These are phyloP conservation scores for Helianthus tuberosus DNA, from an alignment of 129 eudicot species.

Conservation along the genomic window DNA sequence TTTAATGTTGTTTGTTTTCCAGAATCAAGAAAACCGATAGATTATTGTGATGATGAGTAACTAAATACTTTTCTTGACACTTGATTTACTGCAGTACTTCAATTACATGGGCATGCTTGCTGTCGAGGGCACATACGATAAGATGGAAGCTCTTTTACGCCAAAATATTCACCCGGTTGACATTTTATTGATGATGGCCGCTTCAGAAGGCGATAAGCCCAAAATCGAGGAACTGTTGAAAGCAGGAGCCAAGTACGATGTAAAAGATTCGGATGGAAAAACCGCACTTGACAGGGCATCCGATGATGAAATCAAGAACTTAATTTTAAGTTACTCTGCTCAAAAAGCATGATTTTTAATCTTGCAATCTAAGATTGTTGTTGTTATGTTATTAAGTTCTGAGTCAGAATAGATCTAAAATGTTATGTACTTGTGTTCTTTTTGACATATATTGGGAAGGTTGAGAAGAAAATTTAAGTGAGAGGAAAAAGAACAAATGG, in stretches of 20 bases:
- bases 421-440: too few species aligned
- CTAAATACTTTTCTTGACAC: background rate
- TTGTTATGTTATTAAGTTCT: background rate
- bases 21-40: conserved; percentile 8
- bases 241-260: conserved; percentile 86
- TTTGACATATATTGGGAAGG: too few species aligned
- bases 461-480: too few species aligned
- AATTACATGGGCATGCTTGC: conserved; percentile 99
- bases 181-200: conserved; percentile 87
- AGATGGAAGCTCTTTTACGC: conserved; percentile 87
- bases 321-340: conserved; percentile 53
- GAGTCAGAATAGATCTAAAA: conserved; percentile 27
- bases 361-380: conserved; percentile 8
- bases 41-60: background rate
- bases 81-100: conserved; percentile 61
- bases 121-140: conserved; percentile 93
- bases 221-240: conserved; percentile 84
- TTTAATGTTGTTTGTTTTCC: too few species aligned
- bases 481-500: too few species aligned
- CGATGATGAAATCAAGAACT: conserved; percentile 74
- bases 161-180: conserved; percentile 92
- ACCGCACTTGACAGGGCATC: conserved; percentile 78
- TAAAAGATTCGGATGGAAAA: conserved; percentile 77
- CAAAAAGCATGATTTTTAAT: conserved; percentile 64
- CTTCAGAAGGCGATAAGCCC: conserved; percentile 80